Evolutionary conservation across 2,329 filamentous ascomycete genomes (phyloP).

Genomic region (Sarocladium brachiariae): DNA sequence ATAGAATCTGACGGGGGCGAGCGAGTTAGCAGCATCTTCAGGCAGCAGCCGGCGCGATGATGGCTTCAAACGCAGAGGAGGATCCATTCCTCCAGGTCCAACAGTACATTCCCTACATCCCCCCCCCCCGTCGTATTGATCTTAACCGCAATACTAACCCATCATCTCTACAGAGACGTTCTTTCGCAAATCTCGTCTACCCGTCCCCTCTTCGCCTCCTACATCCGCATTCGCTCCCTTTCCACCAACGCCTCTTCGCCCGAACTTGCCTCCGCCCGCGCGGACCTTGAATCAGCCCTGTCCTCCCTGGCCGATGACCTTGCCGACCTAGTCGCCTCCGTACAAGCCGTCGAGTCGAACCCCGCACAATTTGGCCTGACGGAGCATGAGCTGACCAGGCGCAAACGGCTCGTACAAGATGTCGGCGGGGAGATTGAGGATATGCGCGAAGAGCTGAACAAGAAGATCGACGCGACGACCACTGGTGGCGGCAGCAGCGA

Average conservation of each 20-base stretch:
- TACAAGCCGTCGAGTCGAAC: conserved; percentile 79
- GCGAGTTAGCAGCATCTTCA: background rate
- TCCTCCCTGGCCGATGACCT: conserved; percentile 73
- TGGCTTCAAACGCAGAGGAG: conserved; percentile 61
- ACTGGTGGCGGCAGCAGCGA: conserved; percentile 26
- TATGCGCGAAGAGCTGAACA: conserved; percentile 77
- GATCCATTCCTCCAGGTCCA: conserved; percentile 69
- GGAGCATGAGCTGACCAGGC: conserved; percentile 70
- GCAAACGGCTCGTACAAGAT: conserved; percentile 78
- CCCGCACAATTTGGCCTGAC: conserved; percentile 84
- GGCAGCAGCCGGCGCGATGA: conserved; percentile 38
- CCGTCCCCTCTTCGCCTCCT: conserved; percentile 85
- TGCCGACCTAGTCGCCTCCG: conserved; percentile 78
- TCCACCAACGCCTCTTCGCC: conserved; percentile 63
- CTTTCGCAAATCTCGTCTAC: conserved; percentile 73
- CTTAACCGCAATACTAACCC: background rate
- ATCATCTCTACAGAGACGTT: conserved; percentile 61
- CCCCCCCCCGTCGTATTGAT: background rate
- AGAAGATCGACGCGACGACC: conserved; percentile 23
- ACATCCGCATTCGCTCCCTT: conserved; percentile 89
- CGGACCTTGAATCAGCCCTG: conserved; percentile 61
- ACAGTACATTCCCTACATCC: conserved; percentile 40
- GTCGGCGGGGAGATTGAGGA: conserved; percentile 82
- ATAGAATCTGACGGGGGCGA: too few species aligned
- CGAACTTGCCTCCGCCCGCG: conserved; percentile 73